A percentile compares a stretch with the other conserved stretches of the same genome.
phyloP scores from a whole-genome alignment of 2,329 filamentous ascomycete genomes.

The Teratosphaeria zuluensis region DNA sequence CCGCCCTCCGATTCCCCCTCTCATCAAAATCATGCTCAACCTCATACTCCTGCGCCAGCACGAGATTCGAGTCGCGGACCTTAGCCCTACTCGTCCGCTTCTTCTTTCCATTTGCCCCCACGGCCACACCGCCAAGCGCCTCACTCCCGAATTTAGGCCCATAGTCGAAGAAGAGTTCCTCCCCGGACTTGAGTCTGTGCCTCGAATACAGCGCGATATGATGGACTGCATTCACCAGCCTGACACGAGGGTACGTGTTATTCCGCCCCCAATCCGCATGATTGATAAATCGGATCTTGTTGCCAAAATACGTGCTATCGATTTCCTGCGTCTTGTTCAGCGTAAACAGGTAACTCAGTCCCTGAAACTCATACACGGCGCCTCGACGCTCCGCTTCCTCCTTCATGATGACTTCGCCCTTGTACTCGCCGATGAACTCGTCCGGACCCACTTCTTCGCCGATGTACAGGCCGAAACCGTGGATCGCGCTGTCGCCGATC shows the following conservation, averaged over 20 bases:
- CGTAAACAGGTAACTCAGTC: slow-evolving; percentile 53
- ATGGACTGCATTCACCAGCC: slow-evolving; percentile 63
- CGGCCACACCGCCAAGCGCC: slow-evolving; percentile 13
- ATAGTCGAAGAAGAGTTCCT: slow-evolving; percentile 77
- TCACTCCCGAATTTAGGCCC: slow-evolving; percentile 33
- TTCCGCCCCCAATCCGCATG: slow-evolving; percentile 49
- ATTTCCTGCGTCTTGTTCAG: slow-evolving; percentile 47
- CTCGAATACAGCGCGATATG: slow-evolving; percentile 66
- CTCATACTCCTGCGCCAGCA: slow-evolving; percentile 14
- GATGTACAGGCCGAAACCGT: slow-evolving; percentile 67
- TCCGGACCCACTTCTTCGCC: slow-evolving; percentile 57
- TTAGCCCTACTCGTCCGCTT: slow-evolving; percentile 11
- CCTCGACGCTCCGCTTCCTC: slow-evolving; percentile 61
- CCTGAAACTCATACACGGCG: slow-evolving; percentile 51
- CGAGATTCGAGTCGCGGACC: slow-evolving; percentile 14
- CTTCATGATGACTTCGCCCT: slow-evolving; percentile 64
- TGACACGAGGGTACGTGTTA: slow-evolving; percentile 58
- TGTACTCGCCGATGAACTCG: slow-evolving; percentile 74
- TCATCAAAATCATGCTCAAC: slow-evolving; percentile 13
- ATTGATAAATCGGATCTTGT: slow-evolving; percentile 76
- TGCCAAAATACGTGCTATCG: slow-evolving; percentile 67
- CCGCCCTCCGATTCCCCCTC: slow-evolving; percentile 9
- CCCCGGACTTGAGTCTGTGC: slow-evolving; percentile 57
- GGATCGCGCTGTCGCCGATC: slow-evolving; percentile 60
- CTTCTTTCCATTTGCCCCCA: slow-evolving; percentile 1